These are phyloP conservation scores for Diaporthe sp. DNA, from an alignment of 2,329 filamentous ascomycete genomes.

Conservation along the genomic window DNA sequence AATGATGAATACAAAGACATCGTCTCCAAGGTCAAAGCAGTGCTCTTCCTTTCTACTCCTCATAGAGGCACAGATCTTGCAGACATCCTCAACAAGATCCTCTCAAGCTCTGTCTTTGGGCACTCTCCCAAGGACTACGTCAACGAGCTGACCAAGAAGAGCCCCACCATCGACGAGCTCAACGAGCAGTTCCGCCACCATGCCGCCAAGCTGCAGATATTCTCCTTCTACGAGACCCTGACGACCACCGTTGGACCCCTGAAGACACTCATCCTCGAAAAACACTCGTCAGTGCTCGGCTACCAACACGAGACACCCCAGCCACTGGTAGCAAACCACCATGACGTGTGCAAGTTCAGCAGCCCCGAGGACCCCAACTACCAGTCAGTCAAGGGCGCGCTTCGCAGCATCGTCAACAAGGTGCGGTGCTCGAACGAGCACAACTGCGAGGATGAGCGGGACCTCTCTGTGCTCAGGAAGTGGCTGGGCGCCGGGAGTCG, in stretches of 20 bases:
- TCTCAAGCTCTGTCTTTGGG: conserved; percentile 39
- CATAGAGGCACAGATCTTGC: conserved; percentile 47
- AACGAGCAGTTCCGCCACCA: conserved; percentile 54
- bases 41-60: conserved; percentile 48
- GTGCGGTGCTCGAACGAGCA: conserved; percentile 21
- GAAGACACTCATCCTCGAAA: conserved; percentile 45
- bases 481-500: conserved; percentile 3
- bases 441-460: conserved; percentile 11
- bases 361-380: conserved; percentile 45
- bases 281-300: conserved; percentile 48
- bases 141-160: conserved; percentile 45
- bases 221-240: conserved; percentile 54
- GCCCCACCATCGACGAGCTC: conserved; percentile 46
- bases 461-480: conserved; percentile 7
- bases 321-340: conserved; percentile 50
- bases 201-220: conserved; percentile 48
- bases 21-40: conserved; percentile 42
- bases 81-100: conserved; percentile 45
- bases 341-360: conserved; percentile 49
- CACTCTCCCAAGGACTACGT: conserved; percentile 47
- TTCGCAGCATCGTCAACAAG: conserved; percentile 42
- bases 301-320: conserved; percentile 46
- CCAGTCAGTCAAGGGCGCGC: conserved; percentile 39
- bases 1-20: conserved; percentile 46
- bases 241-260: conserved; percentile 44